Evolutionary conservation across 176 grass and related monocot species (phyloP).

Genomic region (Cenchrus purpureus): DNA sequence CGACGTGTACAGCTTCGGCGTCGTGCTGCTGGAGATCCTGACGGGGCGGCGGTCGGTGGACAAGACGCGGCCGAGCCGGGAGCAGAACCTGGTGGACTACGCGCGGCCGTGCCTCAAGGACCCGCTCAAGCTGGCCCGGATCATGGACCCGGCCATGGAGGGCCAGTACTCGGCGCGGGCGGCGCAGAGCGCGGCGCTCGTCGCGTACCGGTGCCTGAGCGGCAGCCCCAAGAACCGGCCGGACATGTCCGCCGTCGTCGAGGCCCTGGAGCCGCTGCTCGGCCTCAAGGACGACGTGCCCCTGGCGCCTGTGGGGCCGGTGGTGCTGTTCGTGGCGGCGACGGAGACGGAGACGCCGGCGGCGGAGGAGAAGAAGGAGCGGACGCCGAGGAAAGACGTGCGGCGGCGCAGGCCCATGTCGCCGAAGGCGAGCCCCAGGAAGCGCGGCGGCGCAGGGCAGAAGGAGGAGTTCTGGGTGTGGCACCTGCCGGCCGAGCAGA

Average conservation of each 20-base stretch:
- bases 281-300: slow-evolving; percentile 56
- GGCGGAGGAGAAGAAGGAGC: slow-evolving; percentile 46
- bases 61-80: slow-evolving; percentile 62
- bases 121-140: slow-evolving; percentile 52
- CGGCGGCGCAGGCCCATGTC: slow-evolving; percentile 46
- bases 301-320: slow-evolving; percentile 48
- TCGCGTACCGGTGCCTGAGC: slow-evolving; percentile 81
- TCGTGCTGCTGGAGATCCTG: slow-evolving; percentile 81
- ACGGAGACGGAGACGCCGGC: slow-evolving; percentile 37
- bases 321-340: slow-evolving; percentile 67
- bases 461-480: slow-evolving; percentile 69
- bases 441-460: slow-evolving; percentile 5
- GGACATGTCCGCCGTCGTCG: slow-evolving; percentile 75
- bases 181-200: slow-evolving; percentile 65
- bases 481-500: slow-evolving; percentile 51
- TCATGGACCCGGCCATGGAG: slow-evolving; percentile 79
- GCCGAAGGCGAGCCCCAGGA: slow-evolving; percentile 49
- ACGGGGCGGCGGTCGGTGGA: slow-evolving; percentile 73
- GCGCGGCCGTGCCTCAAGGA: slow-evolving; percentile 68
- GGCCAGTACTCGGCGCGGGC: slow-evolving; percentile 74
- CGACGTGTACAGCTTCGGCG: slow-evolving; percentile 91
- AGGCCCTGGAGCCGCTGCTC: slow-evolving; percentile 80
- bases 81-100: slow-evolving; percentile 91
- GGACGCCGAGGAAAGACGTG: slow-evolving; percentile 27
- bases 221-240: slow-evolving; percentile 75